Evolutionary conservation across 805 yeast genomes (phyloP).

Genomic region (Monosporozyma servazzii): DNA sequence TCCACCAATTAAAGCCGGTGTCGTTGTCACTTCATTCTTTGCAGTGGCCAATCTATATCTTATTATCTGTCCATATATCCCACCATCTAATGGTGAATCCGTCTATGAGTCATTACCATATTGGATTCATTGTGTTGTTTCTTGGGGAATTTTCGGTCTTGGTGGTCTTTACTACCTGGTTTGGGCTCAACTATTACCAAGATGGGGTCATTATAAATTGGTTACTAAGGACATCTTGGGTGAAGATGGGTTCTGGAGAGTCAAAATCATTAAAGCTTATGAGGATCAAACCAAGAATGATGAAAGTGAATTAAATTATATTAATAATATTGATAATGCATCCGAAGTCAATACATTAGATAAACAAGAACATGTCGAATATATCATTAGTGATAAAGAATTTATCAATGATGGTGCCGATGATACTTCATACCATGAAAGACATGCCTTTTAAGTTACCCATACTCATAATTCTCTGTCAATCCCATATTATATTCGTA

Average conservation of each 20-base stretch:
- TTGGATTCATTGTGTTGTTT: slow-evolving; percentile 73
- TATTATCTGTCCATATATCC: slow-evolving; percentile 69
- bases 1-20: slow-evolving; percentile 61
- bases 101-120: slow-evolving; percentile 68
- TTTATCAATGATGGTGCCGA: background rate
- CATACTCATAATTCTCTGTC: background rate
- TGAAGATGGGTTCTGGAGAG: slow-evolving; percentile 67
- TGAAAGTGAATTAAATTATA: slow-evolving; percentile 3
- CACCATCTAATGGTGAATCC: slow-evolving; percentile 56
- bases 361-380: slow-evolving; percentile 7
- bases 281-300: slow-evolving; percentile 6
- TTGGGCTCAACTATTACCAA: slow-evolving; percentile 54
- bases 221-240: slow-evolving; percentile 47
- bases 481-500: background rate
- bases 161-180: slow-evolving; percentile 61
- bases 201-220: slow-evolving; percentile 42
- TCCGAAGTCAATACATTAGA: slow-evolving; percentile 3
- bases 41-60: slow-evolving; percentile 56
- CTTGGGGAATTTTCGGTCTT: slow-evolving; percentile 62
- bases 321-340: slow-evolving; percentile 2
- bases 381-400: slow-evolving; percentile 4
- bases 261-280: slow-evolving; percentile 34
- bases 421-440: background rate
- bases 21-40: slow-evolving; percentile 57
- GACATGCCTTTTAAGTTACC: background rate